Base-by-base conservation (phyloP, 2,329 filamentous ascomycete species). In the Claviceps digitariae region DNA sequence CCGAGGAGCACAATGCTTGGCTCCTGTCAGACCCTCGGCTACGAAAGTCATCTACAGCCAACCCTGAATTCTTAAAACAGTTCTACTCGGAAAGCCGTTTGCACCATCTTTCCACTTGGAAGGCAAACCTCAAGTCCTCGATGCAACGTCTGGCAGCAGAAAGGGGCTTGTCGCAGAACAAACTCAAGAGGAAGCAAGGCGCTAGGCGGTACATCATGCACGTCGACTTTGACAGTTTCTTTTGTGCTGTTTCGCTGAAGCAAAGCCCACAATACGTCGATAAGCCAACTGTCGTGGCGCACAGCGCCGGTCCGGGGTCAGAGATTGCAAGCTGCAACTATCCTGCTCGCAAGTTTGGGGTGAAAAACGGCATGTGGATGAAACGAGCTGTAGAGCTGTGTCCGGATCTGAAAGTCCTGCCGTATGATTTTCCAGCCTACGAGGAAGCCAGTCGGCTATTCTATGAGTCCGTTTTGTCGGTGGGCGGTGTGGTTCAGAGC, bases 351-450 rank as follows among this genome's bases (percentile, higher is more conserved):
- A 77, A 80, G 34, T 93, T 84, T 60, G 91, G 91, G 1, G 77
- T 98, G 52, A 95, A 90, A 64, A 98, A 98, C 60, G 94, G 94
- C 40, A 98, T 97, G 93, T 98, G 94, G 93, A 97, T 98, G 91
- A 94, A 91, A 65, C 77, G 79, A 36, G 93, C 93, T 0, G 75
- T 85, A 55, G 84, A 93, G 59, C 67, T 93, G 20, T 98, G 90
- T 63, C 84, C 91, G 0, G 81, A 89, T 23, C 73, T 98, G 20
- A 90, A 94, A 60, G 83, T 97, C 1, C 66, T 98, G n/a, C 87
- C 90, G 0, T 98, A 98, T 61, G 90, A 98, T 63, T 98, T 97
- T 63, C 84, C 87, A 2, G 91, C 83, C 0, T 98, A 98, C 60
- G 93, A 98, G 72, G 86, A 90, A 55, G 89, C 90, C 1, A 98